Conservation (phyloP, 1,284 basidiomycete species). For the Violaceomyces palustris region DNA sequence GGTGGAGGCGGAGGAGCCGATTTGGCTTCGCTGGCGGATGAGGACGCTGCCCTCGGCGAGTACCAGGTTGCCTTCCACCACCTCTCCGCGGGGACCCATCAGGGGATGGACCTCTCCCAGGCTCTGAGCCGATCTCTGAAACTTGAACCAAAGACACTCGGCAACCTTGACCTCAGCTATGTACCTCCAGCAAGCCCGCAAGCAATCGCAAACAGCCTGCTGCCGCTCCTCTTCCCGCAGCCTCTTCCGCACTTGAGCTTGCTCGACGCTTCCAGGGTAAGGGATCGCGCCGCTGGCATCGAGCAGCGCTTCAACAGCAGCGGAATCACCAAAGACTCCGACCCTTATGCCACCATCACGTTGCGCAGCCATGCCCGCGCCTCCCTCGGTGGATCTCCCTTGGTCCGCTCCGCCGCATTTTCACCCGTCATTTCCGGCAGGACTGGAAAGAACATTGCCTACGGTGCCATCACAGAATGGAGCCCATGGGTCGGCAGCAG, state of each 20-base stretch:
- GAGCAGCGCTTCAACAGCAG: slow-evolving; percentile 4
- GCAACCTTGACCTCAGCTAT: slow-evolving; percentile 26
- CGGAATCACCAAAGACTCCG: slow-evolving; percentile 3
- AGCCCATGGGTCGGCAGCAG: no score
- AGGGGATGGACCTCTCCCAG: no score
- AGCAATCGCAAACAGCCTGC: no score
- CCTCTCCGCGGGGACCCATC: no score
- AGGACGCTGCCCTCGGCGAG: slow-evolving; percentile 19
- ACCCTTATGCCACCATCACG: slow-evolving; percentile 24
- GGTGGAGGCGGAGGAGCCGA: no score
- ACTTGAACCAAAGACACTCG: slow-evolving; percentile 34
- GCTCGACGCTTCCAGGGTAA: slow-evolving; percentile 19
- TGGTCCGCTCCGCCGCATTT: slow-evolving; percentile 22
- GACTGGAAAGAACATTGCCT: slow-evolving; percentile 8
- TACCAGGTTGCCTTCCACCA: slow-evolving; percentile 30
- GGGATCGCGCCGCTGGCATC: slow-evolving; percentile 7
- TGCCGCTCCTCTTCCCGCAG: slow-evolving; percentile 36
- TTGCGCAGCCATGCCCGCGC: slow-evolving; percentile 13
- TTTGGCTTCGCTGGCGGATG: slow-evolving; percentile 2
- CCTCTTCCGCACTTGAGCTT: slow-evolving; percentile 38
- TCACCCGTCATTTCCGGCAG: slow-evolving; percentile 9
- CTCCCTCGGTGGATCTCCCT: slow-evolving; percentile 21
- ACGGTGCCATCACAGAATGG: slow-evolving; percentile 34
- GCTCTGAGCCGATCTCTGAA: slow-evolving; percentile 30
- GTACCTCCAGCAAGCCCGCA: no score